Conservation (phyloP, 805 yeast species). For the Lachancea sp. region DNA sequence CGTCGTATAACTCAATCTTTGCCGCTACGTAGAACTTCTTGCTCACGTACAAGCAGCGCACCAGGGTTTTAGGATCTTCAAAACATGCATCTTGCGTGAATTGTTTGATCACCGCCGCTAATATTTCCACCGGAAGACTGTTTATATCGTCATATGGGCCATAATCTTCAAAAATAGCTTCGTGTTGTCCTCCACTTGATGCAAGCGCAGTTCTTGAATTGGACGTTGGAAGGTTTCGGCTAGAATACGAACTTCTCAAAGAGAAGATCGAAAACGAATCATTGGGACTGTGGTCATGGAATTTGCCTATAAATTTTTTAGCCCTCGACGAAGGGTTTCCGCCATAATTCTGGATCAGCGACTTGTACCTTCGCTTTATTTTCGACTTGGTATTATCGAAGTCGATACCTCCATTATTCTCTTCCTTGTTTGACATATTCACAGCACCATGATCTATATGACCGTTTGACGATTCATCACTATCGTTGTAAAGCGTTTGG, state of each 20-base stretch:
- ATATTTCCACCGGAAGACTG: constrained; percentile 32
- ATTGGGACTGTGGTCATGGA: constrained; percentile 30
- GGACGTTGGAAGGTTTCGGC: constrained; percentile 7
- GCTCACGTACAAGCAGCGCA: constrained; percentile 45
- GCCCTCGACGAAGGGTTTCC: constrained; percentile 11
- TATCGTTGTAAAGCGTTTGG: constrained; percentile 17
- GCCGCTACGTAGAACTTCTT: constrained; percentile 45
- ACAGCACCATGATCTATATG: background rate
- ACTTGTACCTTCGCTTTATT: constrained; percentile 7
- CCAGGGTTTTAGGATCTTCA: constrained; percentile 37
- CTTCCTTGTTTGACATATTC: constrained; percentile 3
- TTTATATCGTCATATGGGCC: constrained; percentile 20
- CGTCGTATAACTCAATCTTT: constrained; percentile 47
- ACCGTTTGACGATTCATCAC: constrained; percentile 2
- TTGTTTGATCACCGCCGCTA: constrained; percentile 17
- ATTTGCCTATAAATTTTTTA: constrained; percentile 28
- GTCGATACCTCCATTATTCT: constrained; percentile 1
- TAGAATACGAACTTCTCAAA: constrained; percentile 19
- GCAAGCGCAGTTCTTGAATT: constrained; percentile 10
- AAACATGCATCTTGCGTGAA: constrained; percentile 13
- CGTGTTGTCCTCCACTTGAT: constrained; percentile 9
- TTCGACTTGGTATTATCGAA: constrained; percentile 6
- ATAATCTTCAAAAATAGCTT: constrained; percentile 3
- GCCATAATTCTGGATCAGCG: constrained; percentile 9
- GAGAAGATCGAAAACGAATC: constrained; percentile 31